Base-by-base conservation (phyloP, 2,329 filamentous ascomycete genomes). In the Sclerotinia sclerotiorum region DNA sequence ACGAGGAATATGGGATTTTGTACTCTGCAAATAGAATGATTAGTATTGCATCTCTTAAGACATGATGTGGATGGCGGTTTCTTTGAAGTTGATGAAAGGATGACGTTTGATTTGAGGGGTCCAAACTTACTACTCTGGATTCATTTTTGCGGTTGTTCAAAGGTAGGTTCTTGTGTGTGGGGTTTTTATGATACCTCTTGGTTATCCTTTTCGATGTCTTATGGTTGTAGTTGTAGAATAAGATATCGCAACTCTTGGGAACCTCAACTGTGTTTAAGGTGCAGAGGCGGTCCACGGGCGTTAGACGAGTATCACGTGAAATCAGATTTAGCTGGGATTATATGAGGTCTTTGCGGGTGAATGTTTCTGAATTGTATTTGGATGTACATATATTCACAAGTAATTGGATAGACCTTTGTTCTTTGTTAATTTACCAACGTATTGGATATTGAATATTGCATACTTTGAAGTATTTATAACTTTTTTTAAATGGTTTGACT, bases 51-150 rank as follows among this genome's bases (percentile, higher is more conserved):
- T 55, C 48, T 55, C 44, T 17, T 4, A 21, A 51, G 39, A 63
- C 62, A 68, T 63, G 5, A 49, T 46, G 48, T 51, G 55, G 57
- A 46, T 54, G 56, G 27, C 8, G 49, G 56, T 63, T 67, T 68
- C 72, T 71, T 68, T 69, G 65, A 69, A 52, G 57, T 10, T 42
- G 51, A 46, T 68, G 46, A 68, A 68, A 68, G 65, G 48, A 68
- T 68, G 57, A 55, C 57, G 46, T 69, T 69, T 67, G 55, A 48
- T 48, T 58, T 62, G 42, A 63, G 19, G 54, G 49, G 52, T 52
- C 63, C 58, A 65, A 49, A 88, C 91, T 80, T 89, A 95, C 92
- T 87, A 95, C 92, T 95, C 92, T 80, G 92, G 92, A 86, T 95
- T 95, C 92, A 95, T 95, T 79, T 77, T 92, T 85, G 67, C 27